These are phyloP conservation scores for Leccinellum luteum DNA, from an alignment of 768 basidiomycete genomes.

Conservation along the genomic window DNA sequence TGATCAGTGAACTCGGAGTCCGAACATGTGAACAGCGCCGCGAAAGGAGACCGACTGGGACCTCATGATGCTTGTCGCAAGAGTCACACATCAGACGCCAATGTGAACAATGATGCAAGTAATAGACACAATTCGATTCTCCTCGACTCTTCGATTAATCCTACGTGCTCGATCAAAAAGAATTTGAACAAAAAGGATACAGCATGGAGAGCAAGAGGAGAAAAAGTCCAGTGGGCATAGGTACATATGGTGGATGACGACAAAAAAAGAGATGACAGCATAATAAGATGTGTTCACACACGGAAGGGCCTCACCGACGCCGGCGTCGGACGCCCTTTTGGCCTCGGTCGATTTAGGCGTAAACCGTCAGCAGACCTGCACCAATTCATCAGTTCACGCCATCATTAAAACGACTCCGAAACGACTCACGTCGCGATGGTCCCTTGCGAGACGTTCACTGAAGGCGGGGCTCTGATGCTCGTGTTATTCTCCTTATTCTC, in stretches of 20 bases:
- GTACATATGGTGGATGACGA: conserved; percentile 26
- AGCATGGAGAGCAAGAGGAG: conserved; percentile 23
- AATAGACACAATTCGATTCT: conserved; percentile 3
- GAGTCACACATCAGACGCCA: no score
- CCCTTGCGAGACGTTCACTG: conserved; percentile 31
- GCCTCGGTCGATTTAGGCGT: conserved; percentile 45
- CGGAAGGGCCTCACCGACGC: conserved; percentile 28
- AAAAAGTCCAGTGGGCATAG: conserved; percentile 25
- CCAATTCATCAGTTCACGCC: neutral
- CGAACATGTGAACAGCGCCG: no score
- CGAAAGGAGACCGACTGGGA: no score
- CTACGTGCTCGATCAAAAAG: neutral
- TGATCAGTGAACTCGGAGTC: neutral
- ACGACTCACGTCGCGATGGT: conserved; percentile 54
- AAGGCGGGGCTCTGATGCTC: neutral
- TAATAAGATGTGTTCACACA: conserved; percentile 10
- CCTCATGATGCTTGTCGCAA: no score
- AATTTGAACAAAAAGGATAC: conserved; percentile 7
- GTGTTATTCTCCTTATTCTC: conserved; percentile 56
- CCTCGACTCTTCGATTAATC: neutral
- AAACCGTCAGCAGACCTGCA: conserved; percentile 40
- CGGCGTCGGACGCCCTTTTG: conserved; percentile 41
- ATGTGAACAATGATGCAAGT: neutral
- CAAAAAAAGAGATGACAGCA: neutral
- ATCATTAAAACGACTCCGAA: neutral